phyloP scores from a whole-genome alignment of 768 basidiomycete genomes.

The Porphyrellus cyaneotinctus region DNA sequence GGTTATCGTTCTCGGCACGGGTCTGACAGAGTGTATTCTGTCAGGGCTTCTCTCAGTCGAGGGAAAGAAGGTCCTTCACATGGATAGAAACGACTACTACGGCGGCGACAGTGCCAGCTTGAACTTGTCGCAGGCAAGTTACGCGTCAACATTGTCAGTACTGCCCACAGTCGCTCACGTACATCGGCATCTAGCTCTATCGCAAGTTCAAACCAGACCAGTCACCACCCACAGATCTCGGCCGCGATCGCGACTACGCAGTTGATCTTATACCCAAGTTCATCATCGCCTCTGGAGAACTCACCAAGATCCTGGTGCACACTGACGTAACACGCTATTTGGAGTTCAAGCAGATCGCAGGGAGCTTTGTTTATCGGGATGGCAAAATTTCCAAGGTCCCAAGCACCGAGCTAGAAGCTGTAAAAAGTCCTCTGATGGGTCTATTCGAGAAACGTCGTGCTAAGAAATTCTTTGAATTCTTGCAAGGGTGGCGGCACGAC shows the following conservation, averaged over 20 bases:
- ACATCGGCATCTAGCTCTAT: conserved; percentile 63
- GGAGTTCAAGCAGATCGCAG: conserved; percentile 99
- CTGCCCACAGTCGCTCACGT: conserved; percentile 13
- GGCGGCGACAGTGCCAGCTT: conserved; percentile 96
- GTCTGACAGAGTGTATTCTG: conserved; percentile 96
- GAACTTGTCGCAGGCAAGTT: conserved; percentile 89
- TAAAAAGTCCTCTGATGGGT: conserved; percentile 95
- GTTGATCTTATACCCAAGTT: conserved; percentile 99
- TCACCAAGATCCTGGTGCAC: conserved; percentile 97
- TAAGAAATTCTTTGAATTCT: conserved; percentile 97
- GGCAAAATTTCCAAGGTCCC: conserved; percentile 97
- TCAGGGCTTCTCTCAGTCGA: conserved; percentile 98
- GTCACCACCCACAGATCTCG: conserved; percentile 75
- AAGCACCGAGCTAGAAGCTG: conserved; percentile 95
- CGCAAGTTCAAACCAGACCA: conserved; percentile 87
- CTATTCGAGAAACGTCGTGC: conserved; percentile 97
- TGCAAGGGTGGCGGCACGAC: conserved; percentile 93
- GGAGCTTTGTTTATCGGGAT: conserved; percentile 96
- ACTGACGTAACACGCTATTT: conserved; percentile 98
- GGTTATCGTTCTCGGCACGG: conserved; percentile 94
- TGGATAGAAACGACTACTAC: conserved; percentile 98
- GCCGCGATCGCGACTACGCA: conserved; percentile 96
- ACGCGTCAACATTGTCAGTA: conserved; percentile 6
- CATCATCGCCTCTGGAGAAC: conserved; percentile 96
- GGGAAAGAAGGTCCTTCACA: conserved; percentile 99